Conservation (phyloP, 495 filamentous ascomycete genomes). For the Tuber microsphaerosporum region DNA sequence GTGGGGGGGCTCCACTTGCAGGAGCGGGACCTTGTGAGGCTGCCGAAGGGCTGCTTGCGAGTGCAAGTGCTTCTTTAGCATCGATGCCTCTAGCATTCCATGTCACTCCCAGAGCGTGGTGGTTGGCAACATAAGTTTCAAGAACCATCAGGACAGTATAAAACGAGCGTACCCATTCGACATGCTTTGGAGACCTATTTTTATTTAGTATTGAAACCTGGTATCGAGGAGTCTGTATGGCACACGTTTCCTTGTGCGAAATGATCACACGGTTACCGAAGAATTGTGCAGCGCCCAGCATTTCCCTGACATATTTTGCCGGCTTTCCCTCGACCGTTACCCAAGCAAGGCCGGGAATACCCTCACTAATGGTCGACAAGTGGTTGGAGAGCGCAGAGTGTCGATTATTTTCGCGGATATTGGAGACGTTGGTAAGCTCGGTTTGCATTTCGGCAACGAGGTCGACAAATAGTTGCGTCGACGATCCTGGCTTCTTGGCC, state of each 20-base stretch:
- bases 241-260: constrained; percentile 83
- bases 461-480: constrained; percentile 59
- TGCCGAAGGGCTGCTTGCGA: constrained; percentile 51
- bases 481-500: constrained; percentile 79
- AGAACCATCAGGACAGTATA: constrained; percentile 79
- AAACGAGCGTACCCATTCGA: constrained; percentile 81
- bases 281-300: constrained; percentile 71
- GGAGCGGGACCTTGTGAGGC: constrained; percentile 28
- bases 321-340: constrained; percentile 72
- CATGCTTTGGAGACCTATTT: constrained; percentile 62
- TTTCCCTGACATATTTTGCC: constrained; percentile 70
- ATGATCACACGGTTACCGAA: constrained; percentile 86
- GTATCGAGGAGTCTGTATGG: not conserved
- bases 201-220: not conserved
- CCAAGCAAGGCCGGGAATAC: constrained; percentile 79
- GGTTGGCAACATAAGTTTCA: constrained; percentile 68
- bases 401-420: constrained; percentile 71
- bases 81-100: constrained; percentile 83
- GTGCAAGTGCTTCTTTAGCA: constrained; percentile 60
- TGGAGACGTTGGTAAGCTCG: constrained; percentile 64
- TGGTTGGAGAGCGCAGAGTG: constrained; percentile 64
- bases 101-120: constrained; percentile 67
- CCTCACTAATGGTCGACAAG: constrained; percentile 77
- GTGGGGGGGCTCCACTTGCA: constrained; percentile 49
- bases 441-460: constrained; percentile 76